Base-by-base conservation (phyloP, 2,329 filamentous ascomycete genomes). In the Westerdykella sp. region DNA sequence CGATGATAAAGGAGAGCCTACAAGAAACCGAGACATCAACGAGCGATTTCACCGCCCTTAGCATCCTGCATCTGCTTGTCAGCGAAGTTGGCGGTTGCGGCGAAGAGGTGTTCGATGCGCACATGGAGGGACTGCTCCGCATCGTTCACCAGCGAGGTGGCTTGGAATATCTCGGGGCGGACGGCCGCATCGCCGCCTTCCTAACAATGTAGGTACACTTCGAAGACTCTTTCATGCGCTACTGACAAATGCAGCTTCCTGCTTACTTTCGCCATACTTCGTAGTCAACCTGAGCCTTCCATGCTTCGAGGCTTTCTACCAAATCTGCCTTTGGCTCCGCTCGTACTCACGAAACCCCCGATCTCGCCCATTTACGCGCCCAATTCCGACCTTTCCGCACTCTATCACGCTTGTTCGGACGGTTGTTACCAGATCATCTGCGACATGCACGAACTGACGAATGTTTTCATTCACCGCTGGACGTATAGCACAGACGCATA, bases 51-150 rank as follows among this genome's bases (percentile, higher is more conserved):
- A 63, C 55, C 2, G 58, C 63, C 15, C 36, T 65, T 14, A 60
- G 58, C 41, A 64, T 65, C 34, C 36, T 62, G 7, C 47, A 65
- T 41, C 54, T 66, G 14, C 54, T 66, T 2, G 43, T 60, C 16
- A 63, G 62, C 41, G 61, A 63, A 16, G 48, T 62, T 37, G 58
- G 62, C 6, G 48, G 54, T 11, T 49, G 47, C n/a, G 52, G 60
- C 9, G 58, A 62, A 15, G 48, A 55, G 18, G 56, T 54, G 0
- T 64, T 63, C 37, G 46, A 59, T 42, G 53, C 63, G 11, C 61
- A 65, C 31, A 52, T 53, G 34, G 50, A 59, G 21, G 59, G 58
- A 5, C 44, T 66, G 25, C 41, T 55, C 25, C 53, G 59, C 9
- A 50, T 63, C 7, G 50, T 63, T 11, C 44, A 56, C 6, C 53